Evolutionary conservation across 495 filamentous ascomycete genomes (phyloP), one percentile per base, ranked within the genome.

Genomic region (Parmelia sp.): DNA sequence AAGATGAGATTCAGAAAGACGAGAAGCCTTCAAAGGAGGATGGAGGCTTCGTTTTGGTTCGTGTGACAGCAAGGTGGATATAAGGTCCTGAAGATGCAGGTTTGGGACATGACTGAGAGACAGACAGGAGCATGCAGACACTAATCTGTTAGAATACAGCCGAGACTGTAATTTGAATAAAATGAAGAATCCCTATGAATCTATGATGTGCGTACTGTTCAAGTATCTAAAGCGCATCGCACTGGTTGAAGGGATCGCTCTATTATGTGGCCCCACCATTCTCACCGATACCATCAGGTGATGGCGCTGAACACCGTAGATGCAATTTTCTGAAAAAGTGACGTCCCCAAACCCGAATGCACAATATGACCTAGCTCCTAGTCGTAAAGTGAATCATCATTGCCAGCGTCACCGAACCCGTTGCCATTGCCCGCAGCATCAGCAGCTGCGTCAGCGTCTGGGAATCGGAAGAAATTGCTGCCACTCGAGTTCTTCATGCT

Each of bases 401-500:
- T 89, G 68, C 89, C 90, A 66, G 86, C 89, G 70, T 91, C 85
- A 45, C 90, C 90, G 72, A 94, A 94, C 39, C 85, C 81, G 78
- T 84, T 83, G 58, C 79, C 82, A 59, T 73, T 76, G 37, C 72
- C 78, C 35, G 66, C 75, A 66, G 78, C 80, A 70, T 79, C 80
- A 61, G 78, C 78, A 58, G 80, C 83, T 68, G 84, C 86, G 39
- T 84, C 86, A 27, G 81, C 86, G 67, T 84, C 83, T 29, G 93
- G 94, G 87, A 97, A 97, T 75, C 93, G 89, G 89, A 97, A 97
- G 84, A 91, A 96, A 68, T 86, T 90, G 74, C 92, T 93, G 60
- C 91, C 91, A 57, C 94, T 91, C 49, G 90, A 85, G 74, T 95
- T 94, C 88, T 98, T 98, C 90, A 98, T 89, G 75, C 91, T 93